phyloP scores from a whole-genome alignment of 805 yeast genomes.

The Metschnikowia sp. region DNA sequence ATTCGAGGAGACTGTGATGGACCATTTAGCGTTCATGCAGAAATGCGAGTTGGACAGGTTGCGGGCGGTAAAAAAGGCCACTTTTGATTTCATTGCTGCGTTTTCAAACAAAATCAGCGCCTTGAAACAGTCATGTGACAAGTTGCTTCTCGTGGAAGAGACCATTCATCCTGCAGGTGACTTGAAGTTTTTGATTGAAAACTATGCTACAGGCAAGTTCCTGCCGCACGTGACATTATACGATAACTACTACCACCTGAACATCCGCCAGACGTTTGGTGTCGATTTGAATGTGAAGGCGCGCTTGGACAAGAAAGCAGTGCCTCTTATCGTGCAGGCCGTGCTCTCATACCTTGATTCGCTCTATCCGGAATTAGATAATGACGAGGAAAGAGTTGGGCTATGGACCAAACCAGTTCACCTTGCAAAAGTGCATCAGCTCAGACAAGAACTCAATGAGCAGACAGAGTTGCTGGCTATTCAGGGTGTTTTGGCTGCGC shows the following conservation, averaged over 20 bases:
- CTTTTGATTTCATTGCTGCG: slow-evolving; percentile 67
- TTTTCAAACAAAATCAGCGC: slow-evolving; percentile 58
- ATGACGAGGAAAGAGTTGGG: slow-evolving; percentile 64
- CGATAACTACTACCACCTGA: slow-evolving; percentile 75
- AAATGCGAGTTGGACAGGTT: slow-evolving; percentile 78
- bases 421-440: slow-evolving; percentile 54
- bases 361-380: slow-evolving; percentile 62
- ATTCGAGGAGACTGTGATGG: slow-evolving; percentile 68
- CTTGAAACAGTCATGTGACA: slow-evolving; percentile 58
- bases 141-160: slow-evolving; percentile 62
- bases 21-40: slow-evolving; percentile 74
- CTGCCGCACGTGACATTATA: slow-evolving; percentile 69
- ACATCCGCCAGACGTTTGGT: slow-evolving; percentile 71
- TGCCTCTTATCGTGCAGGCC: slow-evolving; percentile 64
- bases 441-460: slow-evolving; percentile 53
- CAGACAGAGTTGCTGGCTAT: slow-evolving; percentile 28
- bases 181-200: slow-evolving; percentile 60
- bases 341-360: slow-evolving; percentile 65
- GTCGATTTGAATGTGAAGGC: slow-evolving; percentile 70
- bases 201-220: slow-evolving; percentile 71
- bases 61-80: slow-evolving; percentile 70
- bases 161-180: slow-evolving; percentile 69
- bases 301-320: slow-evolving; percentile 66
- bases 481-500: slow-evolving; percentile 31
- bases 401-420: slow-evolving; percentile 70